Base-by-base conservation (phyloP, 163 green algal genomes). In the Scenedesmus sp. region DNA sequence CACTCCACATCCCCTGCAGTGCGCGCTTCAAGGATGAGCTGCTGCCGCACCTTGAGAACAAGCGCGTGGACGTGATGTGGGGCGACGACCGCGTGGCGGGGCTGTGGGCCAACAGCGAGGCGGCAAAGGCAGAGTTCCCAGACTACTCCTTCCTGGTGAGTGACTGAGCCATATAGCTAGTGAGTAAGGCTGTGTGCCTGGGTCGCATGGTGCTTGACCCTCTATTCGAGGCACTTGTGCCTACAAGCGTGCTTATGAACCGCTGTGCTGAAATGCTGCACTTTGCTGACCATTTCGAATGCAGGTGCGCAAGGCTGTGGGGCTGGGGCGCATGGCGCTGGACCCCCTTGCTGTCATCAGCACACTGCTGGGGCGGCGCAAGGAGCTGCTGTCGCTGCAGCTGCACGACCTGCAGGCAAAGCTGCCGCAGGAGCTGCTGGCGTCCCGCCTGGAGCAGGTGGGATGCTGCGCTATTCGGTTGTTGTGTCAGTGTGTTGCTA, bases 281-380 rank as follows among this genome's bases (percentile, higher is more conserved):
- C 9, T 8, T 70, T 20, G 9, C 9, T 70, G 62, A 8, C 9
- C 7, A 2, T 8, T 12, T 70, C 88, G 82, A 16, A 86, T 34
- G 4, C 91, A 95, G 62, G 93, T 96, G 86, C 93, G 97, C 9
- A 95, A 95, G 26, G 97, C 97, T 16, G 95, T 99, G 34, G 98
- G 95, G 3, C 92, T 99, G 59, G 98, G 95, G 46, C 93, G 98
- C 4, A 90, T 95, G 56, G 90, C 96, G 82, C 95, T 99, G 52
- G 97, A 99, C 94, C 98, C 97, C 26, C 94, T 99, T 54, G 93
- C 96, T 2, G 92, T 99, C 77, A 91, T 99, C 85, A 95, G 96
- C 8, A 91, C 93, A 60, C 93, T 99, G 82, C 97, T 94, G 88
- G 95, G 95, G 55, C 84, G 83, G 15, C 81, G 90, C 16, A 70